These are phyloP conservation scores for Rhynchosporium graminicola DNA, from an alignment of 2,329 filamentous ascomycete species.

Conservation along the genomic window DNA sequence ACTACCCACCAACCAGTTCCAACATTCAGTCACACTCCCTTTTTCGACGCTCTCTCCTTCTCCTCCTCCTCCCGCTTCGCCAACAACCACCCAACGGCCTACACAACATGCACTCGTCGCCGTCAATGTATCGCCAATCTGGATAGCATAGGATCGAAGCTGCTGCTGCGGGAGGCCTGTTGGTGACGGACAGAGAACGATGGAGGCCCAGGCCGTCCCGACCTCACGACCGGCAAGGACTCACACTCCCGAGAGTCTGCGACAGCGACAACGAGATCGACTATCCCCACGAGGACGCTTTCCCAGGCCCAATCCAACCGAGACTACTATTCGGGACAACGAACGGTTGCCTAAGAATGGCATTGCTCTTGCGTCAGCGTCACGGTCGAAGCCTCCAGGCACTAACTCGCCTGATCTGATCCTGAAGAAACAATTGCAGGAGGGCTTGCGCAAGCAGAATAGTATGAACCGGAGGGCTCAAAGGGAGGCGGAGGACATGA, in stretches of 20 bases:
- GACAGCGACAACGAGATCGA: constrained; percentile 41
- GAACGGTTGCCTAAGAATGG: constrained; percentile 24
- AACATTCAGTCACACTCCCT: background rate
- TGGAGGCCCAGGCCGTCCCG: constrained; percentile 28
- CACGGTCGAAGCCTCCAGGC: constrained; percentile 29
- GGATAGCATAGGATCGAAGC: constrained; percentile 28
- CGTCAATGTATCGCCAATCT: constrained; percentile 35
- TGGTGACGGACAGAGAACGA: constrained; percentile 16
- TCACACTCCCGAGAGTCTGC: constrained; percentile 38
- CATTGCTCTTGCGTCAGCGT: constrained; percentile 33
- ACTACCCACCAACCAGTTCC: background rate
- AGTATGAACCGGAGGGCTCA: constrained; percentile 34
- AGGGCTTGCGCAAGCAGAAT: constrained; percentile 37
- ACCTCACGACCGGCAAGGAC: constrained; percentile 26
- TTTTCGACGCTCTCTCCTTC: background rate
- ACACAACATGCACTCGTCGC: constrained; percentile 3
- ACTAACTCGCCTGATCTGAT: constrained; percentile 30
- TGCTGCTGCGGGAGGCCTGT: constrained; percentile 23
- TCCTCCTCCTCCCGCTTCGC: background rate
- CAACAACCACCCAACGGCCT: background rate
- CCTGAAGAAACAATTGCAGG: constrained; percentile 35
- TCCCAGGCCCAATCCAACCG: constrained; percentile 29
- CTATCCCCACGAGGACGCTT: constrained; percentile 39
- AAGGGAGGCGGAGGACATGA: constrained; percentile 50
- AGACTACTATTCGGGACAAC: constrained; percentile 32